Base-by-base conservation (phyloP, 2,329 filamentous ascomycete species). In the Trichoderma guizhouense region DNA sequence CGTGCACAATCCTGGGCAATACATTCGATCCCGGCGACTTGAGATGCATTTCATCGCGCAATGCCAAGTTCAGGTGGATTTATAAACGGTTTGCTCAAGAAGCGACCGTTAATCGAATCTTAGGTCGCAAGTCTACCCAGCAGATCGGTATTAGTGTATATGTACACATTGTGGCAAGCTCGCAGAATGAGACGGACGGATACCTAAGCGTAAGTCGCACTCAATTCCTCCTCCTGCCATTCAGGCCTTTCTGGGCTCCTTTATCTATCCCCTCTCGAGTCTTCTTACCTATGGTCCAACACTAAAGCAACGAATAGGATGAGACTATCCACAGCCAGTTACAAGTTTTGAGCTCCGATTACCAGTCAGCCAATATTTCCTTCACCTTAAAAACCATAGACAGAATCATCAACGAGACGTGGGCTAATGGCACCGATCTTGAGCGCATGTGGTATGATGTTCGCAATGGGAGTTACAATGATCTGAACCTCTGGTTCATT, bases 401-500 rank as follows among this genome's bases (percentile, higher is more conserved):
- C 71, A 82, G 79, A 74, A 84, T 84, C 47, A 75, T 85, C 76
- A 85, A 87, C 79, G 62, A 76, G 26, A 78, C 76, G 72, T 87
- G 85, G 85, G 82, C 83, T 28, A 83, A 80, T 57, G 60, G 82
- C 74, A 71, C 72, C 26, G 73, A 76, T 65, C 81, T 84, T 75
- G 74, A 79, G 39, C 76, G 74, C 34, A 86, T 86, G 83, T 62
- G 69, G 55, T 11, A 24, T 9, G 8, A 32, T 18, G 43, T 86
- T 57, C 82, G 82, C 73, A 81, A 82, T 77, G 82, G 81, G 69
- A 78, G 72, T 63, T 83, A 83, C 74, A 53, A 75, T 3, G 79
- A 82, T 71, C 80, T 86, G 34, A 86, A 86, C 78, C 30, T 86
- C 53, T 86, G 85, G 80, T 83, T 85, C 76, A 77, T 83, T 65